phyloP scores from a whole-genome alignment of 805 yeast species.

The Sugiyamaella chiloensis region DNA sequence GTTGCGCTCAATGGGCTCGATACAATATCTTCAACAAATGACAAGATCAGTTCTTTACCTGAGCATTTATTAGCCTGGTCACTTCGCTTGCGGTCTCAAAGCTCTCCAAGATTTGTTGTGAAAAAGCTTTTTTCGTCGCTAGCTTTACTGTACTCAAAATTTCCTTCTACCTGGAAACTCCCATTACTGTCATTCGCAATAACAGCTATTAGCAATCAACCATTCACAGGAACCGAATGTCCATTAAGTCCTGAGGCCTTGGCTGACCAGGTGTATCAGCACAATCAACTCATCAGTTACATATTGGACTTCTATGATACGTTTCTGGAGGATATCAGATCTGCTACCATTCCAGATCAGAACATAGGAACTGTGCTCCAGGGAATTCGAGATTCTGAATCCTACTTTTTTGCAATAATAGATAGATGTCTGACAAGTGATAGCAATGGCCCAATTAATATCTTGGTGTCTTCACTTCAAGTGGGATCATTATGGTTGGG shows the following conservation, averaged over 20 bases:
- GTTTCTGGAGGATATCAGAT: slow-evolving; percentile 29
- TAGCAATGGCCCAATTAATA: not conserved
- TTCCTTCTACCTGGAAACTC: slow-evolving; percentile 38
- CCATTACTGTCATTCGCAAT: slow-evolving; percentile 27
- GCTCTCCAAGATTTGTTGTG: slow-evolving; percentile 41
- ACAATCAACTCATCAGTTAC: slow-evolving; percentile 5
- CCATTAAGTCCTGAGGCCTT: too few species aligned
- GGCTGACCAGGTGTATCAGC: not conserved
- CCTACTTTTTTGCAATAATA: not conserved
- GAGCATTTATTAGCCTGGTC: slow-evolving; percentile 25
- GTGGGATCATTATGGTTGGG: slow-evolving; percentile 11
- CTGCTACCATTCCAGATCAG: not conserved
- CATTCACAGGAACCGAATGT: too few species aligned
- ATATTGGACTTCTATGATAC: slow-evolving; percentile 26
- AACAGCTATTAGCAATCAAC: not conserved
- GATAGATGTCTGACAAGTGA: not conserved
- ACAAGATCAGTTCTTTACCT: slow-evolving; percentile 16
- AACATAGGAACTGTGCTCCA: not conserved
- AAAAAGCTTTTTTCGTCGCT: slow-evolving; percentile 58
- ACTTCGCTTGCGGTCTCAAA: slow-evolving; percentile 10
- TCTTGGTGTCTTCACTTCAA: not conserved
- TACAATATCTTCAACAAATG: slow-evolving; percentile 11
- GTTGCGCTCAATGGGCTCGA: slow-evolving; percentile 48
- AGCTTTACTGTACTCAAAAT: slow-evolving; percentile 45
- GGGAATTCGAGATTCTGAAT: not conserved